Base-by-base conservation (phyloP, 2,329 filamentous ascomycete species). In the Fusarium sp. region DNA sequence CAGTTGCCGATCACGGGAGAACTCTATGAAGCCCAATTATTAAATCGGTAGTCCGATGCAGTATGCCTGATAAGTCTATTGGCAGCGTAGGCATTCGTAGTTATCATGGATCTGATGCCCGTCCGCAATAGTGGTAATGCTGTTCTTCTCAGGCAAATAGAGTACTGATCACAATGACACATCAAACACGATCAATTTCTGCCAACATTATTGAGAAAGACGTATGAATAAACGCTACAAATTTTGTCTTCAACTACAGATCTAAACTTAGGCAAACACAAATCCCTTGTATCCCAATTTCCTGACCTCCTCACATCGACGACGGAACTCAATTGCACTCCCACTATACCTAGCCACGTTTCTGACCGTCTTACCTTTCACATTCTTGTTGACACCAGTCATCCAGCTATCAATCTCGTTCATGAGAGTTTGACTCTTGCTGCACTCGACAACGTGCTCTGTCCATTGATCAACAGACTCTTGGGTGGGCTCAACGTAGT, bases 341-440 rank as follows among this genome's bases (percentile, higher is more conserved):
- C 74, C 74, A 2, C 71, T 70, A 5, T 76, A 75, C 7, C 74
- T 49, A 0, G 6, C 86, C 83, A 62, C 81, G 29, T 84, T 79
- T 4, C 83, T 81, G 36, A 88, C 80, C n/a, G 78, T 80, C 65
- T 82, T 84, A 40, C 83, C 80, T 75, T 87, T 87, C 22, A 88
- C 75, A 62, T 88, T 88, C 66, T 81, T 86, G 63, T 89, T 89
- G 0, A 89, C 84, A 1, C 87, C 87, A 20, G 86, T 89, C 85
- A 88, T 87, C 87, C 87, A 89, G 7, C 82, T 84, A 65, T 88
- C 86, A 1, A 77, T 56, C 22, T 76, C 70, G 14, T 76, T 76
- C 1, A 82, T 78, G 29, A 89, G 73, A 1, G 83, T 59, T 12
- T 74, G 74, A 0, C 86, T 85, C 57, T 84, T 77, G 2, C 83